Conservation (phyloP, 1,284 basidiomycete species). For the Pseudozyma hubeiensis region DNA sequence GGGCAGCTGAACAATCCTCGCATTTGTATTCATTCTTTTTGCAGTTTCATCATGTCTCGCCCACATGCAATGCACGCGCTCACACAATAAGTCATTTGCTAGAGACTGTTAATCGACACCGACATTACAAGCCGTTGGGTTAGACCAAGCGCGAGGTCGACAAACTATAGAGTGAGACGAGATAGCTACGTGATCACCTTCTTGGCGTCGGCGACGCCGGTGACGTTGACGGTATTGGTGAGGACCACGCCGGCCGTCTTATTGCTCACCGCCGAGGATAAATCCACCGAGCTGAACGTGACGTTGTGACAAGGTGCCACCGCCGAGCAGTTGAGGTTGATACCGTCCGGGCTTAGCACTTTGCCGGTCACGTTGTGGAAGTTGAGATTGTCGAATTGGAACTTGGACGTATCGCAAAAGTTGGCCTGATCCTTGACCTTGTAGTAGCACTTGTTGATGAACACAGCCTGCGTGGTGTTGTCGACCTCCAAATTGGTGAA, state of each 20-base stretch:
- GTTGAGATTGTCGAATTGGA: slow-evolving; percentile 10
- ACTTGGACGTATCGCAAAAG: slow-evolving; percentile 19
- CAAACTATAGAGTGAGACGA: not conserved
- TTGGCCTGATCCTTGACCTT: slow-evolving; percentile 20
- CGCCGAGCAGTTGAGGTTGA: slow-evolving; percentile 16
- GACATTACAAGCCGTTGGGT: too few relatives aligned
- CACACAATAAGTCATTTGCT: too few relatives aligned
- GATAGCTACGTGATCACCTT: not conserved
- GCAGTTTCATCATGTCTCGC: too few relatives aligned
- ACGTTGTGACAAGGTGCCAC: slow-evolving; percentile 10
- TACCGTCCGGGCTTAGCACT: slow-evolving; percentile 8
- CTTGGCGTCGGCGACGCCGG: not conserved
- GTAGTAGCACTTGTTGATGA: slow-evolving; percentile 19
- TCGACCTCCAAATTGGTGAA: slow-evolving; percentile 6
- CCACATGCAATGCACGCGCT: too few relatives aligned
- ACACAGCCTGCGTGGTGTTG: slow-evolving; percentile 10
- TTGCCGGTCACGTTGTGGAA: slow-evolving; percentile 15
- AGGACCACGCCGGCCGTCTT: slow-evolving; percentile 2
- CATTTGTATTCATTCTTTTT: too few relatives aligned
- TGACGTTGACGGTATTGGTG: slow-evolving; percentile 11
- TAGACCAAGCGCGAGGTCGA: too few relatives aligned
- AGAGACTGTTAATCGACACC: too few relatives aligned
- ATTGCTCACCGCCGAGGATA: slow-evolving; percentile 3
- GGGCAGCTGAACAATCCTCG: not conserved
- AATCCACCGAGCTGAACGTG: slow-evolving; percentile 7